Base-by-base conservation (phyloP, 208 protist species). In the Spongospora subterranea region DNA sequence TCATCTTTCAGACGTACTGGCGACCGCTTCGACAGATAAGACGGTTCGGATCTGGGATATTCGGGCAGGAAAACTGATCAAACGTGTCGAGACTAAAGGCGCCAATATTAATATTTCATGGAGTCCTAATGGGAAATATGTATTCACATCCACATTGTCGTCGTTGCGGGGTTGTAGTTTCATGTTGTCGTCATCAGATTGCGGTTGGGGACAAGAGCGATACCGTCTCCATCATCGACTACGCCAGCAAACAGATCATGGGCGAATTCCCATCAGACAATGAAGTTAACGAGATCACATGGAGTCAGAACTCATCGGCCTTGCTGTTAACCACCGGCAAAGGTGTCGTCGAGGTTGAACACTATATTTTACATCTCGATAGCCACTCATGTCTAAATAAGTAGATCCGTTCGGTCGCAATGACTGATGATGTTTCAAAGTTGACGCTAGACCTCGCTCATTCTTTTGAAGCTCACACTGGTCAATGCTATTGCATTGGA, bases 81-180 rank as follows among this genome's bases (percentile, higher is more conserved):
- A 92, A n/a, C 88, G 82, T 6, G 90, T 94, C 41, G 88, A 92
- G 50, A 94, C 93, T 41, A 88, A 88, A 32, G 93, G 92, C 0
- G 91, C 89, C 45, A 94, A 94, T 82, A 93, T 94, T 90, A 94
- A 94, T 91, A 93, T 94, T 35, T 45, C 92, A 24, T 94, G 93
- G 93, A 88, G 64, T 6, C 93, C 93, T 0, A 90, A 94, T 66
- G 91, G 90, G 88, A 90, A 46, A 71, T 82, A 39, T 43, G 71
- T 82, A 82, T 13, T 60, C 13, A n/a, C n/a, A n/a, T n/a, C n/a
- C 50, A 6, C 13, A 60, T 60, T 60, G 50, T 6, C 50, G 50
- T 29, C 6, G 6, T 24, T 60, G 50, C 6, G 6, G 6, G 24
- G 6, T 60, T 60, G 24, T 24, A n/a, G n/a, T 29, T 60, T 60